Evolutionary conservation across 106 monocot species (phyloP).

Genomic region (Dioscorea zingiberensis): DNA sequence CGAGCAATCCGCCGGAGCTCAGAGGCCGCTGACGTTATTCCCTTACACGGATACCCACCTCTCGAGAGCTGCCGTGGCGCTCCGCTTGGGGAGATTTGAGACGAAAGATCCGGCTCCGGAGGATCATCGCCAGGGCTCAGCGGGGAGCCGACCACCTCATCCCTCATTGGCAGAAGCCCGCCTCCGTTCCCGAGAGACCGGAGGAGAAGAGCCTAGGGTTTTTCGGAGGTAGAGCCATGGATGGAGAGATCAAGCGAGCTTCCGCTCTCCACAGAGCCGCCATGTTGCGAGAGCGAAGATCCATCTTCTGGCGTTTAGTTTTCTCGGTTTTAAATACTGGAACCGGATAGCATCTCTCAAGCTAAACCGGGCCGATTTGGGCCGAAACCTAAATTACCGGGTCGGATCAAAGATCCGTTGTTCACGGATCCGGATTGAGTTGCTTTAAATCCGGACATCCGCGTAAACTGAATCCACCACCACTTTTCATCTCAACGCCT

Average conservation of each 20-base stretch:
- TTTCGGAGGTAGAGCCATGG: neutral
- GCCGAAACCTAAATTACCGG: too few relatives aligned
- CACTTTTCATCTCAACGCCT: too few relatives aligned
- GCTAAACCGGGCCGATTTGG: too few relatives aligned
- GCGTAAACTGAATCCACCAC: too few relatives aligned
- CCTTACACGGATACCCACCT: conserved; percentile 64
- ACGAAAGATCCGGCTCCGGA: conserved; percentile 64
- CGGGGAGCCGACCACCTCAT: neutral
- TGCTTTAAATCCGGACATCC: too few relatives aligned
- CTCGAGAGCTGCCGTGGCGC: conserved; percentile 54
- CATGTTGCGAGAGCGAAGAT: conserved; percentile 4
- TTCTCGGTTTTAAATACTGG: too few relatives aligned
- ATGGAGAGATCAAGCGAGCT: neutral
- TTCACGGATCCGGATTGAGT: too few relatives aligned
- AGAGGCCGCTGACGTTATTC: conserved; percentile 30
- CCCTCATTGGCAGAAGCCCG: neutral
- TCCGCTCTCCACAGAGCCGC: conserved; percentile 15
- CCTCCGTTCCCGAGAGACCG: neutral
- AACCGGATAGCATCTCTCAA: too few relatives aligned
- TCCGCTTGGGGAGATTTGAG: conserved; percentile 59
- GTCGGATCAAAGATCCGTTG: too few relatives aligned
- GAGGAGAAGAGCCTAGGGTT: conserved; percentile 13
- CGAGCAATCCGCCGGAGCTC: conserved; percentile 54
- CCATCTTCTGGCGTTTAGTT: too few relatives aligned
- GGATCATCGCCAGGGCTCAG: conserved; percentile 17